Percentiles rank a stretch among this genome's conserved stretches.
These are phyloP conservation scores for Blastobotrys peoriensis DNA, from an alignment of 805 yeast genomes.

Conservation along the genomic window DNA sequence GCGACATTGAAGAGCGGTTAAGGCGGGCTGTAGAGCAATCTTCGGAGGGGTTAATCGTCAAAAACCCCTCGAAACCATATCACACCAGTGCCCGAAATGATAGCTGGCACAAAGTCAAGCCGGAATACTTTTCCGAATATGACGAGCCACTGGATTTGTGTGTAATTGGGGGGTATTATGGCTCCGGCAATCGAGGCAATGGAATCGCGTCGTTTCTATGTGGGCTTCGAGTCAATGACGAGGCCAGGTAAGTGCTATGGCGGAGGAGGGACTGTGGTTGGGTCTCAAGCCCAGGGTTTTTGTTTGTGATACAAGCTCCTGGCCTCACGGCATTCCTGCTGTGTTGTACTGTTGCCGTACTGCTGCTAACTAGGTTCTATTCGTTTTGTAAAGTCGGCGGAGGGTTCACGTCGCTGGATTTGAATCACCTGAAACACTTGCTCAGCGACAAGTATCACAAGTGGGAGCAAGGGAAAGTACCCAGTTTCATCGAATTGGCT, in stretches of 20 bases:
- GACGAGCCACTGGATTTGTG: conserved; percentile 81
- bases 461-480: conserved; percentile 37
- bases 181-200: conserved; percentile 45
- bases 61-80: conserved; percentile 55
- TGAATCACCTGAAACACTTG: conserved; percentile 47
- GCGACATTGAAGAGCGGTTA: conserved; percentile 52
- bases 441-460: conserved; percentile 60
- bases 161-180: conserved; percentile 72
- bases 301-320: too few relatives aligned
- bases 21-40: conserved; percentile 50
- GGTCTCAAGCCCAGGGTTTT: too few relatives aligned
- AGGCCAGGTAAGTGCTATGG: conserved; percentile 22
- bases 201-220: conserved; percentile 55
- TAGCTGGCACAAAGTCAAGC: conserved; percentile 86
- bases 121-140: conserved; percentile 78
- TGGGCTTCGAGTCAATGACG: conserved; percentile 50
- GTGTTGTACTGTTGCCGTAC: too few relatives aligned
- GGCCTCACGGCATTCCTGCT: too few relatives aligned
- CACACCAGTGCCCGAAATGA: conserved; percentile 52
- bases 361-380: conserved; percentile 40
- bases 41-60: conserved; percentile 80
- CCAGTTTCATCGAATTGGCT: conserved; percentile 26
- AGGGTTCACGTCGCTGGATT: conserved; percentile 67
- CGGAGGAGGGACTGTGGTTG: conserved; percentile 8
- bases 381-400: conserved; percentile 79